phyloP scores from a whole-genome alignment of 345 rosid species.

The Punica granatum region DNA sequence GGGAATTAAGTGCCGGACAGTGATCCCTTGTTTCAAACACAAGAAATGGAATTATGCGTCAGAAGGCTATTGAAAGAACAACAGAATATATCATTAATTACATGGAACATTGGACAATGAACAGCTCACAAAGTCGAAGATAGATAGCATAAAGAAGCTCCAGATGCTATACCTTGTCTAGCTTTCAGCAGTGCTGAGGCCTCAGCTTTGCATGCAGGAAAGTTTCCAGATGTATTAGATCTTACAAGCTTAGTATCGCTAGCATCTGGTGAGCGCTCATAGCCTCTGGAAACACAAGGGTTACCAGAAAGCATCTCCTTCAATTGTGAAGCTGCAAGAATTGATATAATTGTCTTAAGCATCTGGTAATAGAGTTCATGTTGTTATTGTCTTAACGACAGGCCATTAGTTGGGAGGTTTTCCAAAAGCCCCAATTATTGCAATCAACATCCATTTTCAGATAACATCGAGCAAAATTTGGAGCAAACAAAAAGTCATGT shows the following conservation, averaged over 20 bases:
- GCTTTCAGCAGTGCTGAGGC: constrained; percentile 28
- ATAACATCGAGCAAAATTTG: background rate
- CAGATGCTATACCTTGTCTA: constrained; percentile 22
- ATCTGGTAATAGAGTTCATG: background rate
- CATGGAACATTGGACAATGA: background rate
- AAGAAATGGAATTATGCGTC: background rate
- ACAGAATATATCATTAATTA: background rate
- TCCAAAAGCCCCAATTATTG: too few species aligned
- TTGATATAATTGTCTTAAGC: background rate
- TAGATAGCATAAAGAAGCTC: background rate
- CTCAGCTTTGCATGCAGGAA: constrained; percentile 33
- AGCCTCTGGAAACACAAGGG: constrained; percentile 39
- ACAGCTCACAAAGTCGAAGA: background rate
- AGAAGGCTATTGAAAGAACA: background rate
- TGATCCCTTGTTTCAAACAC: background rate
- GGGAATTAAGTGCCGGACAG: background rate
- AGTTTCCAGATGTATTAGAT: constrained; percentile 32
- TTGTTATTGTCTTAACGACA: background rate
- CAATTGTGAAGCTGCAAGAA: constrained; percentile 19
- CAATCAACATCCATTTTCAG: too few species aligned
- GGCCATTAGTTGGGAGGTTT: too few species aligned
- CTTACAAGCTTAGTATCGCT: constrained; percentile 14
- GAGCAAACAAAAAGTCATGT: background rate
- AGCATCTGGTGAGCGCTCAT: constrained; percentile 12
- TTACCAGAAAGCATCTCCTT: constrained; percentile 10